Conservation (phyloP, 441 rosid genomes). For the Populus hybrid region DNA sequence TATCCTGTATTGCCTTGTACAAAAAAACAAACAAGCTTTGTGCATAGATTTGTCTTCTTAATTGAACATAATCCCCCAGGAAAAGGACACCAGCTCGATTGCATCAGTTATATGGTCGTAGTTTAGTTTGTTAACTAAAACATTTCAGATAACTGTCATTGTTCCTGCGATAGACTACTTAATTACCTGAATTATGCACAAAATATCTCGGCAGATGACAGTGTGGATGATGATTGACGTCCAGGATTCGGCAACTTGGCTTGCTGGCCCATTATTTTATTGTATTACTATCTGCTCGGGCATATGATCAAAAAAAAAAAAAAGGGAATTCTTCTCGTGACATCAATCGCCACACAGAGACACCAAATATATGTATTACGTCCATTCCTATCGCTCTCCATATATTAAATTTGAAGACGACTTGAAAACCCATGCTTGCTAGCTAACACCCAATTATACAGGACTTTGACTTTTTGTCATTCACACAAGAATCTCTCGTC, state of each 20-base stretch:
- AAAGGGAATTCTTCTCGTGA: too few relatives aligned
- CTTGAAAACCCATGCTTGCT: slow-evolving; percentile 2
- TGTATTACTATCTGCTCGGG: too few relatives aligned
- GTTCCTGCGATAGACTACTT: not conserved
- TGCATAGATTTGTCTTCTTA: not conserved
- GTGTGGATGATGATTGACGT: not conserved
- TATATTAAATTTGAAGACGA: slow-evolving; percentile 1
- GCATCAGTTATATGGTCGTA: not conserved
- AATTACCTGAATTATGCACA: not conserved
- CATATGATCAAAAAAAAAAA: too few relatives aligned
- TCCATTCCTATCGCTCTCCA: slow-evolving; percentile 11
- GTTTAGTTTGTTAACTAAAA: not conserved
- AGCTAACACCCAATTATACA: not conserved
- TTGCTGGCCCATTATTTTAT: not conserved
- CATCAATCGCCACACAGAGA: too few relatives aligned
- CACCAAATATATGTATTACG: not conserved
- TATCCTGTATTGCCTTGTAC: too few relatives aligned
- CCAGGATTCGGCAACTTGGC: not conserved
- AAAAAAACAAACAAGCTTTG: too few relatives aligned
- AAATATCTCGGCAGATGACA: not conserved
- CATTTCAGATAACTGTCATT: not conserved
- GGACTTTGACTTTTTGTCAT: not conserved
- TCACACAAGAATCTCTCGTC: not conserved
- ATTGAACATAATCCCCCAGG: not conserved
- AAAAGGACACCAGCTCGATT: not conserved